Evolutionary conservation across 805 yeast species (phyloP), one percentile per base, ranked within the genome.

Genomic region (Cyberlindnera lachancei): DNA sequence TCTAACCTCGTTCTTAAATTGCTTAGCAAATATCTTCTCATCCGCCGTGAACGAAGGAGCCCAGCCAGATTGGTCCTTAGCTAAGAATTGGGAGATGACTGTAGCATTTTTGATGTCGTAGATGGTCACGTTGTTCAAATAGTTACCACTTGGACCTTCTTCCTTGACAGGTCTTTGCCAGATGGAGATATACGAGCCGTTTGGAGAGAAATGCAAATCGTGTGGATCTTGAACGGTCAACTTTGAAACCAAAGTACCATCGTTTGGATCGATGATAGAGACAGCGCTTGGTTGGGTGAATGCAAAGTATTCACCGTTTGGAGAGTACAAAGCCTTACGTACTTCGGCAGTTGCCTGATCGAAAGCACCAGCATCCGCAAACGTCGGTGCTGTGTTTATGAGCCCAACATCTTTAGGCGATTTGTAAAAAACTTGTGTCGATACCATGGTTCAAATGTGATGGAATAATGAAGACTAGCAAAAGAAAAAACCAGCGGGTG

Each of bases 21-120:
- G 47, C 53, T 78, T 71, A 29, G 85, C 81, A 57, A 81, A 66
- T 43, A 72, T 64, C 43, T 70, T 65, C 64, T 87, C 95, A 56
- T 87, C 92, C 38, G 70, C 68, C 7, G 94, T 82, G 56, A 79
- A 87, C 60, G 86, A 95, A n/a, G 94, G 82, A 53, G 74, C 72
- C 96, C 97, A 90, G 17, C 90, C 90, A 41, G 75, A 73, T 63
- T 90, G 96, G 31, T 76, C 75, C 58, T 81, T 84, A 44, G 84
- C 81, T 31, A 80, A 65, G 68, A 81, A 87, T 42, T 75, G 70
- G 38, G 69, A 71, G 31, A 75, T 61, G 31, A 73, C 60, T 34
- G 61, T 62, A 25, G 68, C 68, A 17, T 63, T 59, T 27, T 56
- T 56, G 30, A 81, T 59, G 43, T 74, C 69, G 73, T 81, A 86